Evolutionary conservation across 257 asterid species (phyloP), one percentile per base, ranked within the genome.

Genomic region (Linaria vulgaris): DNA sequence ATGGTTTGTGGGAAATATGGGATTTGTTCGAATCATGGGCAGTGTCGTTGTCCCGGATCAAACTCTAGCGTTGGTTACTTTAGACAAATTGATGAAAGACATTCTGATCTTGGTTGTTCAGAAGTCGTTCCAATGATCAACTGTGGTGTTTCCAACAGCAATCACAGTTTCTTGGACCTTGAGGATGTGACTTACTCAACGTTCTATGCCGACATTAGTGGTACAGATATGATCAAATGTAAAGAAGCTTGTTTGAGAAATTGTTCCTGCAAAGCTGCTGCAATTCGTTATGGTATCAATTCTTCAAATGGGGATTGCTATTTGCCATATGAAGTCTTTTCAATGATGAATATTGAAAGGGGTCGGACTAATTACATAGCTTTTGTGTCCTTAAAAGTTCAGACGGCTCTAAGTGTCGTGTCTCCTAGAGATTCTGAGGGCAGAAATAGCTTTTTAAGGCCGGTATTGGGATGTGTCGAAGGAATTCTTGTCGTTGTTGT

Each of bases 241-340:
- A 77, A 74, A 71, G 68, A 67, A 51, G 76, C 76, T 6, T 79
- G 83, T 64, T 66, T 72, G 27, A 47, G 5, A 11, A 74, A 72
- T 16, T 82, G 88, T 45, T 74, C 82, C 20, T 82, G 88, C 68
- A 77, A 74, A 66, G 83, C 82, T 72, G 80, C 71, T 50, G 21
- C 79, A 0, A 78, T 81, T 71, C 71, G 20, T 0, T 68, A 77
- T 41, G 66, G 72, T 52, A 25, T 50, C 1, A 21, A 69, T 23
- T 12, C 79, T 19, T 69, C 79, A 6, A 13, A 5, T 0, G 82
- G 79, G 9, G 52, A 52, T 2, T 81, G 85, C 71, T 79, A 72
- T 65, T 19, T 77, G 41, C 81, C 80, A 8, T 56, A 76, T 1
- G 45, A 77, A 49, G 38, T 82, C 25, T 77, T 77, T 43, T 74